Percentiles rank a stretch among this genome's conserved stretches.
Conservation (phyloP, 2,329 filamentous ascomycete genomes). For the Aspergillus thermomutatus region DNA sequence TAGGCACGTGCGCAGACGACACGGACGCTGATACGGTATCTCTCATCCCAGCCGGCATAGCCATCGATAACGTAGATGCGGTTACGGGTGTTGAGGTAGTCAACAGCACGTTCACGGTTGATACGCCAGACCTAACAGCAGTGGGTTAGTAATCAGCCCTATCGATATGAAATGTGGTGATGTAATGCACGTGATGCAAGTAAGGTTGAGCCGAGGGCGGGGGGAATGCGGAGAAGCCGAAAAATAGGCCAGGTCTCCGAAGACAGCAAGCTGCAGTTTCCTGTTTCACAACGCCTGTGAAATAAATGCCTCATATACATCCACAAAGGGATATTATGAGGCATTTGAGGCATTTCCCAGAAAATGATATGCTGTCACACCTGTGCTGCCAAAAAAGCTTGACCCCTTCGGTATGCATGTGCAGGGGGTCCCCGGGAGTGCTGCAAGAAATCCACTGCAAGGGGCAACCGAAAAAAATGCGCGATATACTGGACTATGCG, state of each 20-base stretch:
- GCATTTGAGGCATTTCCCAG: conserved; percentile 2
- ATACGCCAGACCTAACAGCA: conserved; percentile 87
- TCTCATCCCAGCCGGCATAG: conserved; percentile 96
- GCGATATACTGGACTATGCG: conserved; percentile 16
- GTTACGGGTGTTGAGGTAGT: conserved; percentile 98
- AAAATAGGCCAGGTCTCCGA: neutral
- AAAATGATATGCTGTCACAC: neutral
- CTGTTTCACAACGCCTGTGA: conserved; percentile 5
- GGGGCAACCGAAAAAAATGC: conserved; percentile 9
- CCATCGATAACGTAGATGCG: conserved; percentile 98
- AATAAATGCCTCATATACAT: conserved; percentile 16
- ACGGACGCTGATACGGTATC: conserved; percentile 95
- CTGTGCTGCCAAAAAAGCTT: conserved; percentile 16
- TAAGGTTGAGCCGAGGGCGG: conserved; percentile 6
- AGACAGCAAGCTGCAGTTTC: conserved; percentile 12
- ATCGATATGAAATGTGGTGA: conserved; percentile 16
- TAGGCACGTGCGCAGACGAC: conserved; percentile 98
- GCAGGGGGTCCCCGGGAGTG: conserved; percentile 11
- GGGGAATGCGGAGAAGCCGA: conserved; percentile 4
- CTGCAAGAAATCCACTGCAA: conserved; percentile 17
- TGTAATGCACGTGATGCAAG: conserved; percentile 23
- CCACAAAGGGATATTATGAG: conserved; percentile 14
- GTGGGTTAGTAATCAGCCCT: conserved; percentile 19
- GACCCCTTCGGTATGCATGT: conserved; percentile 15
- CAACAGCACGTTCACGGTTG: conserved; percentile 96